Evolutionary conservation across 176 grass and related monocot species (phyloP).

Genomic region (Oryza coarctata): DNA sequence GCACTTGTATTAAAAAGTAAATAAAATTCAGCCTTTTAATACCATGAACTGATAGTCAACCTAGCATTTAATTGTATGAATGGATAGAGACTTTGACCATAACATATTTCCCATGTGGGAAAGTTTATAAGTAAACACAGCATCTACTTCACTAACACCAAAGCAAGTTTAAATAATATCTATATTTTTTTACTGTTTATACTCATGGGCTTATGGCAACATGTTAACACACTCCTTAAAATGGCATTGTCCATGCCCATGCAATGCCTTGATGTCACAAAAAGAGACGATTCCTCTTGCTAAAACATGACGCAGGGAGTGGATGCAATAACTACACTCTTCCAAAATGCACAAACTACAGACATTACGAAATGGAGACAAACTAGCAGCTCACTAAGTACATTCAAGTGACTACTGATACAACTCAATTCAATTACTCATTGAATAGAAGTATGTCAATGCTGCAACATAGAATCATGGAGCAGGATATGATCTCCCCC

Average conservation of each 20-base stretch:
- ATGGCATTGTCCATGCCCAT: neutral
- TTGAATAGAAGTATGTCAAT: slow-evolving; percentile 1
- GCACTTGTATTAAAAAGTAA: neutral
- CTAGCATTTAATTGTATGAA: slow-evolving; percentile 9
- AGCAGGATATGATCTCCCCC: neutral
- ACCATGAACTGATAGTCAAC: neutral
- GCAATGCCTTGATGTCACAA: neutral
- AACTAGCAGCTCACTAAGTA: slow-evolving; percentile 4
- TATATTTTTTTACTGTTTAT: neutral
- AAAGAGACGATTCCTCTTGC: neutral
- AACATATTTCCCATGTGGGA: neutral
- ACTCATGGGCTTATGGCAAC: neutral
- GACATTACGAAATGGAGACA: neutral
- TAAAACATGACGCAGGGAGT: neutral
- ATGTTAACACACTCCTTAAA: neutral
- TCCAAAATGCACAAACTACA: neutral
- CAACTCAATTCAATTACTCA: neutral
- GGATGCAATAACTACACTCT: neutral
- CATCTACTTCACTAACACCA: neutral
- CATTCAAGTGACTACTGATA: slow-evolving; percentile 27
- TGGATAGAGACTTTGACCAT: neutral
- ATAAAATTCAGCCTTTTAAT: neutral
- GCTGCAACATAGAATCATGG: neutral
- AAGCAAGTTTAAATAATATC: neutral
- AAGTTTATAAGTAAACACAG: neutral